Conservation (phyloP, 345 rosid species). For the Pseudoturritis turrita region DNA sequence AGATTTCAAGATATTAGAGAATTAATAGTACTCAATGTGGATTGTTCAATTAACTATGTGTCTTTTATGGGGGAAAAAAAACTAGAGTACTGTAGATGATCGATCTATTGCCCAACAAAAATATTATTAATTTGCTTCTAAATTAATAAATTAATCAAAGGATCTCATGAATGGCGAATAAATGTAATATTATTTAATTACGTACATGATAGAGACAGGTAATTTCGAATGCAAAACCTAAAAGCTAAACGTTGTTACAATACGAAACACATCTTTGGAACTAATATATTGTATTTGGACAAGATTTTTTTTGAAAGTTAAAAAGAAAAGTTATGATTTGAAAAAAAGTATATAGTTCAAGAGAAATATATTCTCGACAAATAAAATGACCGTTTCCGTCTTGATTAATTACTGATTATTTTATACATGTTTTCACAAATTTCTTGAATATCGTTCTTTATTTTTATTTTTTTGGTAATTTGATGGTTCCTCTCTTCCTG, state of each 20-base stretch:
- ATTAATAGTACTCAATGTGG: background rate
- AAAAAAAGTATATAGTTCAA: background rate
- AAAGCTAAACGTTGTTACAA: slow-evolving; percentile 7
- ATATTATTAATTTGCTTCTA: background rate
- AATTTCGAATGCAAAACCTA: slow-evolving; percentile 2
- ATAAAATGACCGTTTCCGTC: slow-evolving; percentile 18
- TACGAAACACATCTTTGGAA: slow-evolving; percentile 6
- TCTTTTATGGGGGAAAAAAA: background rate
- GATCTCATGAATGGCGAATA: slow-evolving; percentile 13
- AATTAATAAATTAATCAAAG: slow-evolving; percentile 5
- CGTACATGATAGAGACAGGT: slow-evolving; percentile 8
- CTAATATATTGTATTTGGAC: background rate
- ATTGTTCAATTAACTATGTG: background rate
- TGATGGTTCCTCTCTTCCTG: background rate
- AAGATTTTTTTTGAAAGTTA: slow-evolving; percentile 13
- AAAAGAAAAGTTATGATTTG: background rate
- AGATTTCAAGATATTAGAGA: background rate
- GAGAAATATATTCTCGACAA: slow-evolving; percentile 18
- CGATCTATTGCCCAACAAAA: background rate
- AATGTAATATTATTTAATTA: background rate
- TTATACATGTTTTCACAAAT: background rate
- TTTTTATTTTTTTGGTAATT: background rate
- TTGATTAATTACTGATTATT: slow-evolving; percentile 23
- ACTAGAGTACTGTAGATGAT: background rate
- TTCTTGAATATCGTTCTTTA: background rate